A percentile compares a stretch with the other conserved stretches of the same genome.
These are phyloP conservation scores for Cladosporium halotolerans DNA, from an alignment of 2,329 filamentous ascomycete species.

Conservation along the genomic window DNA sequence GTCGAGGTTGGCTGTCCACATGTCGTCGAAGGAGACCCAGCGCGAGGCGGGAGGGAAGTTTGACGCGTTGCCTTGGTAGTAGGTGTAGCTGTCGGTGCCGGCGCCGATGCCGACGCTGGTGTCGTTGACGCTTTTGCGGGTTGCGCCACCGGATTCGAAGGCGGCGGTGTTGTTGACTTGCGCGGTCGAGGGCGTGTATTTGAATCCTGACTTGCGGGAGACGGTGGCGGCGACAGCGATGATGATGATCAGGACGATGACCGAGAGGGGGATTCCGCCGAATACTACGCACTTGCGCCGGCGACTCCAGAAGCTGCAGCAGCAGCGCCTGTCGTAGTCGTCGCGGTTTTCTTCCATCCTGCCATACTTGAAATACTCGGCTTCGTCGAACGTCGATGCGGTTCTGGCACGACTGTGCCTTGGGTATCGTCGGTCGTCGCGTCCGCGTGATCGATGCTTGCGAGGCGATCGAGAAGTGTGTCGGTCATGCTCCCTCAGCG, in stretches of 20 bases:
- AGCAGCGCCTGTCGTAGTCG: not conserved
- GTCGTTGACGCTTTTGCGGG: slow-evolving; percentile 22
- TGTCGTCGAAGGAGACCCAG: slow-evolving; percentile 27
- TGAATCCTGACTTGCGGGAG: slow-evolving; percentile 19
- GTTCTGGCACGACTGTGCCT: not conserved
- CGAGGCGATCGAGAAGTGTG: not conserved
- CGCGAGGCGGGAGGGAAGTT: slow-evolving; percentile 16
- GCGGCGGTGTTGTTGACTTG: slow-evolving; percentile 27
- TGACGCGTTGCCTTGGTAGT: slow-evolving; percentile 26
- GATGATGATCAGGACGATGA: slow-evolving; percentile 17
- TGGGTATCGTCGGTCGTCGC: not conserved
- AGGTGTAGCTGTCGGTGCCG: slow-evolving; percentile 24
- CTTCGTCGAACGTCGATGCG: slow-evolving; percentile 1
- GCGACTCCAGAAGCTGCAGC: slow-evolving; percentile 14
- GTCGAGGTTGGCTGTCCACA: slow-evolving; percentile 31
- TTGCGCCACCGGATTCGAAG: slow-evolving; percentile 25
- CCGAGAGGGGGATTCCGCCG: slow-evolving; percentile 12
- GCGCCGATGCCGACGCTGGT: slow-evolving; percentile 19
- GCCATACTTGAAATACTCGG: slow-evolving; percentile 8
- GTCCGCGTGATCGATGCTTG: slow-evolving; percentile 2
- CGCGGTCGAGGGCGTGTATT: slow-evolving; percentile 22
- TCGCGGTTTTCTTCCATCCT: slow-evolving; percentile 1
- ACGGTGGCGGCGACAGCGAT: slow-evolving; percentile 22
- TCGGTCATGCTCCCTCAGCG: not conserved
- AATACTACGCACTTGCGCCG: slow-evolving; percentile 22